Base-by-base conservation (phyloP, 2,329 filamentous ascomycete species). In the Calonectria hongkongensis region DNA sequence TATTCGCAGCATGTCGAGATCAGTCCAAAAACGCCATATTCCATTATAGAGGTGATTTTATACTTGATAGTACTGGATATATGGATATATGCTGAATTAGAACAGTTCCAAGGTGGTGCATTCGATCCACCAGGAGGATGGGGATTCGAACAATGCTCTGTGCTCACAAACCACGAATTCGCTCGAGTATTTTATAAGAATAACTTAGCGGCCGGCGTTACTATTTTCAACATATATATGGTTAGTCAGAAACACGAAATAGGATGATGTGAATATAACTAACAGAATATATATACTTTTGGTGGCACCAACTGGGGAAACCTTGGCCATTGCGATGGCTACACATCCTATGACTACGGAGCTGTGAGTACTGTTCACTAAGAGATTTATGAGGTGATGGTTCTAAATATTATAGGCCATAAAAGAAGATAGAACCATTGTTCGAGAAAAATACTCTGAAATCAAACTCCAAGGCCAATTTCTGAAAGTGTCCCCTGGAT, bases 251-350 rank as follows among this genome's bases (percentile, higher is more conserved):
- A 16, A 33, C 2, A 27, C 10, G 21, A 2, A 10, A 4, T 3
- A 5, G 15, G 18, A 2, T 2, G 1, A 33, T 13, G 12, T 4
- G 25, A 8, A 5, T 3, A 7, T 18, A 0, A 82, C 68, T 73
- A 4, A 74, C 36, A 36, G 10, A 9, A 48, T 45, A 3, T 3
- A 0, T 0, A 2, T 41, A 90, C 89, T 0, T 94, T 89, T 75
- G 94, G 94, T 16, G 94, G 94, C 7, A 96, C 94, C 0, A 97
- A 96, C 80, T 96, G 94, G 94, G 94, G 94, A 0, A 96, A 95
- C 74, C 83, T 95, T 5, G 93, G 94, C 0, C 91, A 95, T 75
- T 88, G 92, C 12, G 92, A 91, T 13, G 91, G 88, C 3, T 92
- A 92, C 73, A 92, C 89, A 0, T 89, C 87, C 0, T 90, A 90